A percentile compares a stretch with the other conserved stretches of the same genome.
Conservation (phyloP, 345 rosid genomes). For the Eutrema japonicum region DNA sequence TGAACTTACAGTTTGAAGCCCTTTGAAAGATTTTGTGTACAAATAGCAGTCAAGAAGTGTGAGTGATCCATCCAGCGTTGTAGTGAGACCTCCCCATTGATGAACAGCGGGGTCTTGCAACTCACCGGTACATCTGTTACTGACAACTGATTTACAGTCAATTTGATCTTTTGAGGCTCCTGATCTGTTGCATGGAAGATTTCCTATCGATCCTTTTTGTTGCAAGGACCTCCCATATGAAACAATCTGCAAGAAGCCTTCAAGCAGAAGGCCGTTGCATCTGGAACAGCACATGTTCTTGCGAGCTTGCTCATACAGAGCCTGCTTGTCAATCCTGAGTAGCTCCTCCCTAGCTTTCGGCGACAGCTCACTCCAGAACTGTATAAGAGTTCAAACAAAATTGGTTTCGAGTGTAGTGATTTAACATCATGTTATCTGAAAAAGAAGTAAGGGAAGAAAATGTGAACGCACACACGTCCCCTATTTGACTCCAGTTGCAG, state of each 20-base stretch:
- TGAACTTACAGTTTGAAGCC: conserved; percentile 74
- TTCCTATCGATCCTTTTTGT: conserved; percentile 58
- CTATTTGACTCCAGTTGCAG: too few species aligned
- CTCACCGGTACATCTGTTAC: conserved; percentile 58
- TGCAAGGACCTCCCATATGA: conserved; percentile 74
- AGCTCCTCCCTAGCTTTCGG: conserved; percentile 67
- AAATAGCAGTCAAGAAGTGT: conserved; percentile 83
- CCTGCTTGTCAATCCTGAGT: conserved; percentile 84
- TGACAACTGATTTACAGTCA: conserved; percentile 45
- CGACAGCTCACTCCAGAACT: conserved; percentile 89
- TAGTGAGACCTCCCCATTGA: conserved; percentile 94
- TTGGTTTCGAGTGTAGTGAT: not conserved
- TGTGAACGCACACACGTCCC: too few species aligned
- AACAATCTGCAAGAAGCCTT: conserved; percentile 84
- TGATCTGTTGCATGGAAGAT: conserved; percentile 46
- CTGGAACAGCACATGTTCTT: conserved; percentile 96
- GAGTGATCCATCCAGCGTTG: conserved; percentile 77
- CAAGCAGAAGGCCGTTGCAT: conserved; percentile 89
- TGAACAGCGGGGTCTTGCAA: conserved; percentile 79
- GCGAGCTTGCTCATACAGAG: conserved; percentile 91
- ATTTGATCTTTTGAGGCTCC: conserved; percentile 49
- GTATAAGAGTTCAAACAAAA: conserved; percentile 36
- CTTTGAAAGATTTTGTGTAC: conserved; percentile 69
- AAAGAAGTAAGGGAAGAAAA: too few species aligned
- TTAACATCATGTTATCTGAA: not conserved